Conservation (phyloP, 1,139 yeast species). For the Protomyces arabidopsidicola region DNA sequence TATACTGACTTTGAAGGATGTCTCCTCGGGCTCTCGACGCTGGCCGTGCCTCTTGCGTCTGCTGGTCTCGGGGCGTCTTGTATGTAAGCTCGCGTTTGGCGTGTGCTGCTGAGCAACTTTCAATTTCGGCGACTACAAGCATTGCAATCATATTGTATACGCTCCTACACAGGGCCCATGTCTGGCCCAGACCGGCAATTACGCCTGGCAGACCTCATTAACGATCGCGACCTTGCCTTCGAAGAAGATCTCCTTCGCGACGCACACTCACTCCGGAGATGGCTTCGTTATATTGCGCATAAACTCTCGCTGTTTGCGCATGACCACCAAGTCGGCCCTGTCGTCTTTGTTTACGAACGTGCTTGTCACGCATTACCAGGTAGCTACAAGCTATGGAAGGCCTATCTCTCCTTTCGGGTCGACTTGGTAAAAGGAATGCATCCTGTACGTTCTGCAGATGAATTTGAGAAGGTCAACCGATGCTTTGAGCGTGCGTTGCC, state of each 20-base stretch:
- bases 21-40: too few species aligned
- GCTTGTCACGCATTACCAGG: constrained; percentile 50
- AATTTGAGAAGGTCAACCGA: constrained; percentile 42
- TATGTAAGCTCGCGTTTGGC: background rate
- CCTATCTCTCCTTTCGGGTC: constrained; percentile 48
- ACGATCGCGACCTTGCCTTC: constrained; percentile 42
- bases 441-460: constrained; percentile 40
- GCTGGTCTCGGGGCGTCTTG: too few species aligned
- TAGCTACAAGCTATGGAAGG: constrained; percentile 54
- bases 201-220: background rate
- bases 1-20: background rate
- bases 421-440: constrained; percentile 38
- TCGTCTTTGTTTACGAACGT: constrained; percentile 51
- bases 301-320: constrained; percentile 35
- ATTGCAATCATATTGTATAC: too few species aligned
- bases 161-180: background rate
- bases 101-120: background rate
- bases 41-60: too few species aligned
- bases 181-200: background rate
- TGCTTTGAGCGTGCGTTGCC: constrained; percentile 51
- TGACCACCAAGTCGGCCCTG: constrained; percentile 38
- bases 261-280: constrained; percentile 46
- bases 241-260: constrained; percentile 49
- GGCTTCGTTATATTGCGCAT: constrained; percentile 53
- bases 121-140: background rate